These are phyloP conservation scores for Knoxia roxburghii DNA, from an alignment of 257 asterid species.

Conservation along the genomic window DNA sequence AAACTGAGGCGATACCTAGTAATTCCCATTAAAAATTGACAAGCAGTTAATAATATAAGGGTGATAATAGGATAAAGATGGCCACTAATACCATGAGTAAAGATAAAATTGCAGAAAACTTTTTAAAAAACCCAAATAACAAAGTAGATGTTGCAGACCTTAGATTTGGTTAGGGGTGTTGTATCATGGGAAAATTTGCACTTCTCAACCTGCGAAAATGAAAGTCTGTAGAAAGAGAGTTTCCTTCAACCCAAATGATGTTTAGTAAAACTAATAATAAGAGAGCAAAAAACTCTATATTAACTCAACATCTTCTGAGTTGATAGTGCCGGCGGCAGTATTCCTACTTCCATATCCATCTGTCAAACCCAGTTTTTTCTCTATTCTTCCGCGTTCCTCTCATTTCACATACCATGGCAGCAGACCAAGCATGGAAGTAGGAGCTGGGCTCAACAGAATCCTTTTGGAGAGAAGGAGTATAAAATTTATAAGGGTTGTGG, in stretches of 20 bases:
- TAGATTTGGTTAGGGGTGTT: conserved; percentile 75
- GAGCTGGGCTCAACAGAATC: no score
- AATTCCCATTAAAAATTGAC: no score
- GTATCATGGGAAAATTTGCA: conserved; percentile 95
- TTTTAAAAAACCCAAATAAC: neutral
- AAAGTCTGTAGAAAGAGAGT: conserved; percentile 21
- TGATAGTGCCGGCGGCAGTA: conserved; percentile 78
- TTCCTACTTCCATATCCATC: no score
- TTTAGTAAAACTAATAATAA: conserved; percentile 13
- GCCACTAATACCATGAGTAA: neutral
- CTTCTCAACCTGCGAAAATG: conserved; percentile 57
- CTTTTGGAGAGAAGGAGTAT: no score
- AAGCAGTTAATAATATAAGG: no score
- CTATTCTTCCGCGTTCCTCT: no score
- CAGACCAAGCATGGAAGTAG: no score
- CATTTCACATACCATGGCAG: no score
- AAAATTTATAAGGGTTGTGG: no score
- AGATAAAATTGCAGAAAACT: neutral
- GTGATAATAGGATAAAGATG: neutral
- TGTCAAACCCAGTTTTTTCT: no score
- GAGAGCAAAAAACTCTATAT: conserved; percentile 15
- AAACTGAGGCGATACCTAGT: no score
- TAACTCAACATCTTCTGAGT: conserved; percentile 91
- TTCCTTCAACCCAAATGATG: neutral
- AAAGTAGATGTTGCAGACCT: conserved; percentile 38